Evolutionary conservation across 2,329 filamentous ascomycete genomes (phyloP).

Genomic region (Chaetomium strumarium): DNA sequence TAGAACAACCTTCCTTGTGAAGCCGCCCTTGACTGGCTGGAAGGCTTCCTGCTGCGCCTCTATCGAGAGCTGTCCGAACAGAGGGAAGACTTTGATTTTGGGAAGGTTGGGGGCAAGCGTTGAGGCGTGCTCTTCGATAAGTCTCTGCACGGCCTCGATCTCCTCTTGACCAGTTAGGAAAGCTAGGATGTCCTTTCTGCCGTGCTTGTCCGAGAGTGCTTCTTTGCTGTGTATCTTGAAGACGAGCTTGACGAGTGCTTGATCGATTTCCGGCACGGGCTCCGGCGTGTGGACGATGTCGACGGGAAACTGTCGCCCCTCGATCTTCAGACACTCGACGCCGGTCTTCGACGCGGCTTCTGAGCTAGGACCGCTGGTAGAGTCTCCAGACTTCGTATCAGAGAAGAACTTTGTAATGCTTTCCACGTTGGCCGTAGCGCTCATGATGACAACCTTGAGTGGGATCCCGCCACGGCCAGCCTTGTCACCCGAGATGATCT

Average conservation of each 20-base stretch:
- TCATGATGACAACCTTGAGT: constrained; percentile 92
- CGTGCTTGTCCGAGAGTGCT: constrained; percentile 65
- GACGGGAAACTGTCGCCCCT: constrained; percentile 84
- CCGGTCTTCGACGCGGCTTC: constrained; percentile 16
- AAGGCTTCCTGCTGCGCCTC: constrained; percentile 84
- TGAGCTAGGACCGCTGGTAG: background rate
- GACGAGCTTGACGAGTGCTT: constrained; percentile 73
- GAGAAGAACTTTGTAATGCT: constrained; percentile 71
- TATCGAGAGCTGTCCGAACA: constrained; percentile 87
- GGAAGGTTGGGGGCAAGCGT: constrained; percentile 71
- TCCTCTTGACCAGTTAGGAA: constrained; percentile 92
- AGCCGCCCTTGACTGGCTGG: constrained; percentile 60
- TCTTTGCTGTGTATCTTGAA: constrained; percentile 84
- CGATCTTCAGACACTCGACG: constrained; percentile 56
- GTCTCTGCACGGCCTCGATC: constrained; percentile 73
- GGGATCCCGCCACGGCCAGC: constrained; percentile 64
- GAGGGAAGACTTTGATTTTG: constrained; percentile 64
- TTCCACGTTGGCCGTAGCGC: constrained; percentile 87
- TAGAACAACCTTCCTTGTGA: constrained; percentile 81
- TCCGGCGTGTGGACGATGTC: constrained; percentile 67
- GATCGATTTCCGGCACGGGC: constrained; percentile 74
- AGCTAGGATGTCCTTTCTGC: constrained; percentile 67
- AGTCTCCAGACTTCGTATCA: constrained; percentile 6
- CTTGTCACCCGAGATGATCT: constrained; percentile 59
- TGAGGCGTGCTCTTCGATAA: constrained; percentile 73